Evolutionary conservation across 1,284 basidiomycete genomes (phyloP), one percentile per base, ranked within the genome.

Genomic region (Leccinum griseonigrum): DNA sequence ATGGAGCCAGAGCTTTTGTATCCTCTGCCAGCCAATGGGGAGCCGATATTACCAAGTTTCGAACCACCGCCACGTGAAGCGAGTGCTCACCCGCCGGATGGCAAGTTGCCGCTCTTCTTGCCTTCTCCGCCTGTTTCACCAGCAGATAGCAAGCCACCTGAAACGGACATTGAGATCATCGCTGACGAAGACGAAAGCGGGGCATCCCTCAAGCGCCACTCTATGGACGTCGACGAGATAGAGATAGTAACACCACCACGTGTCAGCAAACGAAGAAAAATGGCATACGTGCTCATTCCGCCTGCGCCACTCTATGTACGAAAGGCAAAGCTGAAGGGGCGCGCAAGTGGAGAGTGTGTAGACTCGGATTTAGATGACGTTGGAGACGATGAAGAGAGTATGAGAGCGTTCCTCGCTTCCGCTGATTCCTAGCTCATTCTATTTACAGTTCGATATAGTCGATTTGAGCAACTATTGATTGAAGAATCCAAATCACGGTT

Each of bases 401-500:
- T 64, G 75, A 63, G 62, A 74, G 64, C 31, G 58, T 70, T 70
- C 62, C 59, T 67, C 58, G 59, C 61, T 40, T 66, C 28, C 50
- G 34, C 60, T 61, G 64, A 65, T 62, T 22, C 56, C 51, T 74
- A 72, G 72, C 75, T 76, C 73, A 73, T 71, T 56, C 57, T 69
- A 66, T 68, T 60, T 46, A 60, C 71, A 83, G 81, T 80, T 68
- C 74, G 70, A 61, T 74, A 74, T 65, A 70, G 60, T 73, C 64
- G 59, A 60, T 63, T 71, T 66, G 81, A 82, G 66, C 74, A 69
- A 61, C 71, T 77, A 51, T 77, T 78, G 43, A 72, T 84, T 61
- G 68, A 75, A 60, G 69, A 81, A 60, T 78, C 84, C 60, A 80
- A 76, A 63, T 78, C 77, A 11, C 76, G 84, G 62, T 66, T 88